Percentiles rank a stretch among this genome's conserved stretches.
phyloP scores from a whole-genome alignment of 352 stramenopile species.

The Globisporangium cylindrosporum region DNA sequence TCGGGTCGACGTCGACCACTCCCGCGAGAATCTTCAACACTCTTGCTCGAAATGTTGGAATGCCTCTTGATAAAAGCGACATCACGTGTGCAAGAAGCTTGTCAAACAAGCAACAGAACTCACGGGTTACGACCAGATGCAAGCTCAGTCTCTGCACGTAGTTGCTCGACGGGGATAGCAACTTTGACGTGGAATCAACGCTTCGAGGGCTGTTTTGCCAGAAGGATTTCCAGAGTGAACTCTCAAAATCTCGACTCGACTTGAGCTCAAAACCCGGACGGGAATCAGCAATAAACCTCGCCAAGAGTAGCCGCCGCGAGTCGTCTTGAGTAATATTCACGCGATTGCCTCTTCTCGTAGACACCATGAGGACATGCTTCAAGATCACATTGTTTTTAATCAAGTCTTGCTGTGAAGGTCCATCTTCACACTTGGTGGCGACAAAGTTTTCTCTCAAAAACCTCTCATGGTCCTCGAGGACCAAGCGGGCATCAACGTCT shows the following conservation, averaged over 20 bases:
- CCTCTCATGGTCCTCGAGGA: conserved; percentile 55
- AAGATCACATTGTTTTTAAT: conserved; percentile 27
- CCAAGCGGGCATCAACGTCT: conserved; percentile 31
- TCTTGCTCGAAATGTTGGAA: conserved; percentile 64
- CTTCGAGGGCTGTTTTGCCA: conserved; percentile 33
- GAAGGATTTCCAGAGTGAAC: conserved; percentile 46
- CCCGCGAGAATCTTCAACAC: conserved; percentile 74
- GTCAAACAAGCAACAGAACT: conserved; percentile 69
- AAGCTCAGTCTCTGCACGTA: conserved; percentile 44
- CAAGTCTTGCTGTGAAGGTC: conserved; percentile 2
- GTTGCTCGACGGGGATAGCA: conserved; percentile 37
- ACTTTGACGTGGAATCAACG: conserved; percentile 42
- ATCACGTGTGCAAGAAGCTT: conserved; percentile 73
- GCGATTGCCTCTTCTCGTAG: conserved; percentile 31
- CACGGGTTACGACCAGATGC: conserved; percentile 45
- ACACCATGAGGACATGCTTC: conserved; percentile 66
- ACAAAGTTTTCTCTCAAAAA: conserved; percentile 23
- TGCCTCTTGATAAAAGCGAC: conserved; percentile 65
- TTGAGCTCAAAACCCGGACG: conserved; percentile 6
- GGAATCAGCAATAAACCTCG: conserved; percentile 46
- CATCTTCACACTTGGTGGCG: conserved; percentile 12
- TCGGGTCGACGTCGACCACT: conserved; percentile 83
- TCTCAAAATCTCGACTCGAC: conserved; percentile 15
- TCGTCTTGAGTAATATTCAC: conserved; percentile 38
- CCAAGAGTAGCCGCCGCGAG: conserved; percentile 49